Conservation (phyloP, 345 rosid genomes). For the Dimocarpus longan region DNA sequence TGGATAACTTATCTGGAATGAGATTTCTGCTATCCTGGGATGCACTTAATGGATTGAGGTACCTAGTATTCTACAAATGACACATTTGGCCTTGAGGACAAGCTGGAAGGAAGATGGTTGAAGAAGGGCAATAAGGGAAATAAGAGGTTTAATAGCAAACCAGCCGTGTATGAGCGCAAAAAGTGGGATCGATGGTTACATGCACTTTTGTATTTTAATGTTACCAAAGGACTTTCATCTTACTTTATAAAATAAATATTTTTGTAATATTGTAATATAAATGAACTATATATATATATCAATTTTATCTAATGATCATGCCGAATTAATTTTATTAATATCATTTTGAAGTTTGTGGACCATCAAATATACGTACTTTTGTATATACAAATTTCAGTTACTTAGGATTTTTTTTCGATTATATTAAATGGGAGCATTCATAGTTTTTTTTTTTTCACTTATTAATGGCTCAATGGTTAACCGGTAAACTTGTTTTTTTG, state of each 20-base stretch:
- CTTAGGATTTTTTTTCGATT: too few species aligned
- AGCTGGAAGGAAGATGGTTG: slow-evolving; percentile 47
- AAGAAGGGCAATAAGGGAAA: slow-evolving; percentile 38
- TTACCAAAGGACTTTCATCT: slow-evolving; percentile 32
- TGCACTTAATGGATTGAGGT: slow-evolving; percentile 43
- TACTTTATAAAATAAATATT: neutral
- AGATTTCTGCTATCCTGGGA: slow-evolving; percentile 48
- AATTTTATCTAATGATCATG: too few species aligned
- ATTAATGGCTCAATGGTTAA: too few species aligned
- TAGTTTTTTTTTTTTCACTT: too few species aligned
- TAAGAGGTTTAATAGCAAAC: slow-evolving; percentile 37
- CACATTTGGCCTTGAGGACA: slow-evolving; percentile 43
- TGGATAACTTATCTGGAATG: slow-evolving; percentile 49
- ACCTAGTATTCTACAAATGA: slow-evolving; percentile 26
- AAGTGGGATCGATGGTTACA: slow-evolving; percentile 44
- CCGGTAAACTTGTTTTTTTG: too few species aligned
- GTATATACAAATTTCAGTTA: too few species aligned
- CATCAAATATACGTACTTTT: too few species aligned
- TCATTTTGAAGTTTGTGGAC: too few species aligned
- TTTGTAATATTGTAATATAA: too few species aligned
- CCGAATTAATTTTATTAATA: too few species aligned
- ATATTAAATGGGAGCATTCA: too few species aligned
- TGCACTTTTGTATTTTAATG: slow-evolving; percentile 41
- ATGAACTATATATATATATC: too few species aligned
- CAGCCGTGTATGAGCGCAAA: slow-evolving; percentile 48